Evolutionary conservation across 2,329 filamentous ascomycete genomes (phyloP).

Genomic region (Phyllosticta capitalensis): DNA sequence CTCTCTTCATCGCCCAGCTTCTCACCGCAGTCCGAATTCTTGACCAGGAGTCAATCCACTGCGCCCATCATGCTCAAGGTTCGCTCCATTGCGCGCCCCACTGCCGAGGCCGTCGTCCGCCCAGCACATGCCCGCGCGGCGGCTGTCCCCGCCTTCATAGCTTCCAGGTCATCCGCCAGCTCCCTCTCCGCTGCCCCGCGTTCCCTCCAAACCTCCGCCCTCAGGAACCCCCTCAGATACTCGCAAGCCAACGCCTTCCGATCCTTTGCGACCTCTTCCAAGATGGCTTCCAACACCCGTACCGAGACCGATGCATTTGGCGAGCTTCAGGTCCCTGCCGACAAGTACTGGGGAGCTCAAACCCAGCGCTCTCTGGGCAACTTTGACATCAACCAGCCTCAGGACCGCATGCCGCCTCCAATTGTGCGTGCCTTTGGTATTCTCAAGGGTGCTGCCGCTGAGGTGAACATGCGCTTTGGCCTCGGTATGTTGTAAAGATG

Average conservation of each 20-base stretch:
- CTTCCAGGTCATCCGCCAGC: constrained; percentile 3
- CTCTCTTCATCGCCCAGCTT: not conserved
- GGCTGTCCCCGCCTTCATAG: constrained; percentile 14
- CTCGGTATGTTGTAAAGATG: constrained; percentile 49
- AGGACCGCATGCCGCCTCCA: constrained; percentile 94
- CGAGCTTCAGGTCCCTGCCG: constrained; percentile 79
- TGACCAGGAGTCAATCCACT: constrained; percentile 1
- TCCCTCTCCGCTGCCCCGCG: not conserved
- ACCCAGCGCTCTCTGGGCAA: constrained; percentile 93
- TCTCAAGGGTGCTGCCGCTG: constrained; percentile 90
- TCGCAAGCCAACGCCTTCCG: constrained; percentile 13
- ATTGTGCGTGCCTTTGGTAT: constrained; percentile 93
- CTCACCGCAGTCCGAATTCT: not conserved
- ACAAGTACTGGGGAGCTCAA: constrained; percentile 98
- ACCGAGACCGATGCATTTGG: constrained; percentile 97
- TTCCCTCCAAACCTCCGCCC: constrained; percentile 5
- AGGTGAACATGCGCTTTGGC: constrained; percentile 90
- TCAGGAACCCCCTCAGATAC: not conserved
- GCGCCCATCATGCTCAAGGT: constrained; percentile 21
- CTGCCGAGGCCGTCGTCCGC: constrained; percentile 27
- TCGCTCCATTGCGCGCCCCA: constrained; percentile 22
- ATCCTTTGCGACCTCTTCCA: constrained; percentile 24
- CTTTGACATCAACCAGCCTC: constrained; percentile 98
- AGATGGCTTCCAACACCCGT: constrained; percentile 46
- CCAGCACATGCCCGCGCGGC: constrained; percentile 26